Conservation (phyloP, 495 filamentous ascomycete genomes). For the Penicillium flavigenum region DNA sequence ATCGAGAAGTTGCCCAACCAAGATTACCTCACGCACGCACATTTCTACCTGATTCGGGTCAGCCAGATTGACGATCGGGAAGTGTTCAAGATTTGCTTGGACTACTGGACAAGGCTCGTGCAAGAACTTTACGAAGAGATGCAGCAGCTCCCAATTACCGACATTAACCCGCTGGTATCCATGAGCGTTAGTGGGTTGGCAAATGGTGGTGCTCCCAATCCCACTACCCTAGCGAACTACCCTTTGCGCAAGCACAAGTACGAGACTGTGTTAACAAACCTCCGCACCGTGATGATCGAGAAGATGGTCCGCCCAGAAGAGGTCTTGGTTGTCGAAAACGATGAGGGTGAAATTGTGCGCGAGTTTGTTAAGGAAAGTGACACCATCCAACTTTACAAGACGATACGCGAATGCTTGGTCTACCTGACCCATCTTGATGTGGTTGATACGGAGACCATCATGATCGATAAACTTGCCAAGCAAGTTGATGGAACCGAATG, state of each 20-base stretch:
- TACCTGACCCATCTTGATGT: constrained; percentile 98
- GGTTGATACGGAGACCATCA: constrained; percentile 94
- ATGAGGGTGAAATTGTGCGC: constrained; percentile 97
- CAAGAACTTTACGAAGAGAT: constrained; percentile 98
- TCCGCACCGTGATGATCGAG: constrained; percentile 98
- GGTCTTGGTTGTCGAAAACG: constrained; percentile 98
- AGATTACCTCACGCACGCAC: constrained; percentile 90
- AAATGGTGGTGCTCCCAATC: constrained; percentile 82
- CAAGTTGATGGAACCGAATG: constrained; percentile 95
- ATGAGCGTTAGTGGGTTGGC: constrained; percentile 69
- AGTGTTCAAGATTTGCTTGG: constrained; percentile 98
- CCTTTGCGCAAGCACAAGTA: constrained; percentile 98
- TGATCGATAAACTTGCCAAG: constrained; percentile 94
- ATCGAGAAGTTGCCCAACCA: constrained; percentile 93
- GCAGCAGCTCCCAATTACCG: constrained; percentile 88
- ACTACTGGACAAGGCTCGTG: constrained; percentile 99
- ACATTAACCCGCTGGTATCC: constrained; percentile 81
- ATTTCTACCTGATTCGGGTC: constrained; percentile 97
- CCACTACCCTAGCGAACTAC: constrained; percentile 75
- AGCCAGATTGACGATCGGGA: constrained; percentile 98
- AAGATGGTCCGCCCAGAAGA: constrained; percentile 99
- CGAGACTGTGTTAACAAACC: constrained; percentile 84
- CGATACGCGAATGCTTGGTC: constrained; percentile 93
- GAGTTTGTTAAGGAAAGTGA: constrained; percentile 99
- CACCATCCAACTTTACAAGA: constrained; percentile 99